Evolutionary conservation across 176 grass and related monocot genomes (phyloP).

Genomic region (Musa schizocarpa): DNA sequence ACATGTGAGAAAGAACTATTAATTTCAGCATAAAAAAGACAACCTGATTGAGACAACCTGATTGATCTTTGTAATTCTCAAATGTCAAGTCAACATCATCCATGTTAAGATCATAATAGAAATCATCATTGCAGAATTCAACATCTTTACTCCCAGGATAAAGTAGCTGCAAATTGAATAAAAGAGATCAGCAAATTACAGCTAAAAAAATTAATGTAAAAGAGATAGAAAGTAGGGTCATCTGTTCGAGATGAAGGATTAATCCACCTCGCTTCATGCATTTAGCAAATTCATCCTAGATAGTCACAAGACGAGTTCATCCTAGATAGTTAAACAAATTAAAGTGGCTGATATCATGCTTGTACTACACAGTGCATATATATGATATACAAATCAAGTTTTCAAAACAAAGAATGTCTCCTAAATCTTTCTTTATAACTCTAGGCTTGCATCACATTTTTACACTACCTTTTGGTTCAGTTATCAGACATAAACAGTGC

Average conservation of each 20-base stretch:
- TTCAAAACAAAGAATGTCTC: too few species aligned
- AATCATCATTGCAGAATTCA: conserved; percentile 53
- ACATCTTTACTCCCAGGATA: conserved; percentile 36
- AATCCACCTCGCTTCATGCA: background rate
- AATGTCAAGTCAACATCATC: conserved; percentile 75
- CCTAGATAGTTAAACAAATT: too few species aligned
- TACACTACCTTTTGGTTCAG: background rate
- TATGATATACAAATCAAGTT: too few species aligned
- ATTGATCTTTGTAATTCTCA: conserved; percentile 79
- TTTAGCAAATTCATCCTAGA: background rate
- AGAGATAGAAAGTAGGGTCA: background rate
- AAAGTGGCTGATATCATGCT: too few species aligned
- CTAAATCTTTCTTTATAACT: too few species aligned
- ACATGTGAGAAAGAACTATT: too few species aligned
- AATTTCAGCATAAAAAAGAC: too few species aligned
- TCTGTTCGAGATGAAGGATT: background rate
- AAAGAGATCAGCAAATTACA: background rate
- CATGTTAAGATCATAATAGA: conserved; percentile 65
- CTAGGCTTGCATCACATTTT: background rate
- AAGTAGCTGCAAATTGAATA: conserved; percentile 33
- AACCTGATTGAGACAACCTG: conserved; percentile 16
- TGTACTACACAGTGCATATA: too few species aligned
- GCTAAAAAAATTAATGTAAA: background rate
- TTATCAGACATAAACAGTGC: background rate
- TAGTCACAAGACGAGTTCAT: too few species aligned